Percentiles rank a stretch among this genome's conserved stretches.
These are phyloP conservation scores for Wickerhamomyces ciferrii DNA, from an alignment of 805 yeast genomes.

Conservation along the genomic window DNA sequence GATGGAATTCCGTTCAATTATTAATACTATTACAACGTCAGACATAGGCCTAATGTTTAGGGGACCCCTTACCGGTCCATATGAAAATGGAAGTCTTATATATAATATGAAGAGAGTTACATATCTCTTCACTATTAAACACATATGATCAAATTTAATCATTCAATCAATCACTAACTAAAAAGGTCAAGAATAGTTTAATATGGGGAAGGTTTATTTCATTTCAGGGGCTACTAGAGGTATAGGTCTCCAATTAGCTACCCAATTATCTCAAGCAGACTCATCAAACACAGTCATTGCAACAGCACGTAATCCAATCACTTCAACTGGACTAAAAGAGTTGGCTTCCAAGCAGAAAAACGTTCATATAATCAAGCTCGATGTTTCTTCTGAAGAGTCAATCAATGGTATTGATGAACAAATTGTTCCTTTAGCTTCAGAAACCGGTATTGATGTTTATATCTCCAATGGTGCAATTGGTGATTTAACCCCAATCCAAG, in stretches of 20 bases:
- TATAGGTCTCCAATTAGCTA: not conserved
- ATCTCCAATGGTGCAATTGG: no score
- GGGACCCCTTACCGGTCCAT: no score
- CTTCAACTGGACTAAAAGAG: slow-evolving; percentile 5
- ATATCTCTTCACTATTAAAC: no score
- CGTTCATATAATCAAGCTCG: slow-evolving; percentile 15
- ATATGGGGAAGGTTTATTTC: not conserved
- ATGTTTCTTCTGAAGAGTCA: slow-evolving; percentile 9
- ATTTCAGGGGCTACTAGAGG: not conserved
- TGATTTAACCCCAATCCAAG: no score
- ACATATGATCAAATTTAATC: no score
- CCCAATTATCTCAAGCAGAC: not conserved
- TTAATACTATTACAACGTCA: no score
- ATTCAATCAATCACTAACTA: no score
- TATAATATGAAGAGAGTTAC: no score
- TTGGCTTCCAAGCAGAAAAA: slow-evolving; percentile 7
- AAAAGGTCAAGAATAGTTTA: no score
- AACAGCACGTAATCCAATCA: slow-evolving; percentile 5
- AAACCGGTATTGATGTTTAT: slow-evolving; percentile 16
- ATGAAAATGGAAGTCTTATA: no score
- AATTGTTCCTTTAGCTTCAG: not conserved
- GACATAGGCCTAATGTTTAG: no score
- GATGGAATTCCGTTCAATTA: no score
- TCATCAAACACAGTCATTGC: not conserved
- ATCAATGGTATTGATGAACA: slow-evolving; percentile 2